phyloP scores from a whole-genome alignment of 257 asterid genomes.

The Capsicum chinense region DNA sequence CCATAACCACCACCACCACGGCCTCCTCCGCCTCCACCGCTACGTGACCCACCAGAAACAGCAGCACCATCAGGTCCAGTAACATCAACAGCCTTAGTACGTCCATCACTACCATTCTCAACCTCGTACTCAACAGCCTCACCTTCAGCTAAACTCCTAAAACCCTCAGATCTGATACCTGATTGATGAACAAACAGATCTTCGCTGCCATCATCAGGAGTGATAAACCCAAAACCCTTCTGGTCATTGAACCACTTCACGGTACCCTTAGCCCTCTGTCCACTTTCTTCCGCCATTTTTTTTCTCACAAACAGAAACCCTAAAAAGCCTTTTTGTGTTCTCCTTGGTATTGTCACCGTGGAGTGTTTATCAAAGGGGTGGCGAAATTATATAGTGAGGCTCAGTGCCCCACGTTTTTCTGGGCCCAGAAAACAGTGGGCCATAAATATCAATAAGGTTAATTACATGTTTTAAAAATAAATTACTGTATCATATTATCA shows the following conservation, averaged over 20 bases:
- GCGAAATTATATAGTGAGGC: not conserved
- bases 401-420: slow-evolving; percentile 17
- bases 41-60: slow-evolving; percentile 37
- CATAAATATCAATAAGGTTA: not conserved
- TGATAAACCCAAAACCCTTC: slow-evolving; percentile 83
- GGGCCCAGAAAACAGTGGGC: not conserved
- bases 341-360: not conserved
- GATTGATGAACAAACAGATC: slow-evolving; percentile 89
- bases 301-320: slow-evolving; percentile 20
- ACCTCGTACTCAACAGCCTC: slow-evolving; percentile 70
- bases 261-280: slow-evolving; percentile 52
- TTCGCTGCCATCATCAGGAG: slow-evolving; percentile 77
- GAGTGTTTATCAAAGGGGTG: not conserved
- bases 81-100: slow-evolving; percentile 52
- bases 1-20: not conserved
- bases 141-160: slow-evolving; percentile 72
- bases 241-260: slow-evolving; percentile 87
- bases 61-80: slow-evolving; percentile 50
- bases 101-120: slow-evolving; percentile 44
- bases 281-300: slow-evolving; percentile 43
- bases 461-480: too few relatives aligned
- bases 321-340: not conserved
- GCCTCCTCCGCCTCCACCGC: slow-evolving; percentile 20
- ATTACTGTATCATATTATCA: too few relatives aligned
- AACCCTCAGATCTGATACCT: slow-evolving; percentile 68